phyloP scores from a whole-genome alignment of 805 yeast species.

The Ogataea methylovora region DNA sequence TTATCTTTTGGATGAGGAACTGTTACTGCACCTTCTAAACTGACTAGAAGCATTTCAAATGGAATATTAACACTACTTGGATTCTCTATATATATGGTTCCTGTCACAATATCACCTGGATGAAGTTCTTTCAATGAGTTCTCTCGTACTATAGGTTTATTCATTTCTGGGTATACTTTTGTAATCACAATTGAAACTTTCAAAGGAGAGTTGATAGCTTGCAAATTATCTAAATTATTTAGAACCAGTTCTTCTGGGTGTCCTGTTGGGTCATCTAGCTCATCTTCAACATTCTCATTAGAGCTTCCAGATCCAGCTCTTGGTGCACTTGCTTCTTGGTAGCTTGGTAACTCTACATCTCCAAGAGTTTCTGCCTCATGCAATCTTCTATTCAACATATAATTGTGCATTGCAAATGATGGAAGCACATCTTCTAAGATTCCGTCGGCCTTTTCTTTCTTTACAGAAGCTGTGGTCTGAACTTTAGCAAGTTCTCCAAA shows the following conservation, averaged over 20 bases:
- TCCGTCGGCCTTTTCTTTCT: no score
- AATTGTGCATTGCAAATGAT: constrained; percentile 62
- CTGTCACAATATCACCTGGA: constrained; percentile 57
- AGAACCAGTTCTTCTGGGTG: constrained; percentile 10
- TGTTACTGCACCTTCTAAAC: constrained; percentile 39
- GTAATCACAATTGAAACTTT: constrained; percentile 25
- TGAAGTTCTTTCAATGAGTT: constrained; percentile 43
- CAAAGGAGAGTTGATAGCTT: constrained; percentile 14
- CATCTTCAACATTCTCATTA: not conserved
- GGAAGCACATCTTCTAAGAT: constrained; percentile 52
- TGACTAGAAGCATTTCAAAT: constrained; percentile 52
- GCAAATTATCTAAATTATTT: constrained; percentile 15
- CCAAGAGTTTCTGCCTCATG: not conserved
- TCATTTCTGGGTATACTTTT: constrained; percentile 30
- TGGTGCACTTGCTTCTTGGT: not conserved
- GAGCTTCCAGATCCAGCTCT: not conserved
- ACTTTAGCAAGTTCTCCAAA: no score
- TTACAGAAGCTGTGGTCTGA: no score
- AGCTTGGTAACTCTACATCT: not conserved
- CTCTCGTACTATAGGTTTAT: constrained; percentile 16
- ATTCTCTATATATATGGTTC: constrained; percentile 39
- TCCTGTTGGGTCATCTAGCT: not conserved
- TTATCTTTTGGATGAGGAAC: constrained; percentile 8
- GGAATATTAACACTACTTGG: constrained; percentile 30
- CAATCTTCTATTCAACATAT: constrained; percentile 13